Percentiles rank a stretch among this genome's conserved stretches.
Evolutionary conservation across 257 asterid species (phyloP).

Genomic region (Fraxinus quadrangulata): DNA sequence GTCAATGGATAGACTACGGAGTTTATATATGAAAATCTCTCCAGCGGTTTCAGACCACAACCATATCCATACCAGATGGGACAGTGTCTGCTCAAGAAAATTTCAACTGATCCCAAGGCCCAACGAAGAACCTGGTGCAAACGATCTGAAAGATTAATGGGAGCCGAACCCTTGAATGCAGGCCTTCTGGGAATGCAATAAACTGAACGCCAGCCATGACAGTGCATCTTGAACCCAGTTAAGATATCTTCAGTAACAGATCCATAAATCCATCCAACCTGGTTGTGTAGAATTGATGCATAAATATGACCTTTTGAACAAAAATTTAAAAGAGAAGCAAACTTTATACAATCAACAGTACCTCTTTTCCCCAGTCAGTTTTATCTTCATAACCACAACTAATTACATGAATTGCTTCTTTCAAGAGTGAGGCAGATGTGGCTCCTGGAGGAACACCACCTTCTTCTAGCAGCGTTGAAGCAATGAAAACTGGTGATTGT

Average conservation of each 20-base stretch:
- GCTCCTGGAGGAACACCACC: conserved; percentile 89
- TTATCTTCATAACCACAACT: conserved; percentile 97
- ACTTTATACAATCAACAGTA: conserved; percentile 24
- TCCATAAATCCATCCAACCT: conserved; percentile 98
- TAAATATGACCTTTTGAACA: background rate
- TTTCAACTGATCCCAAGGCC: conserved; percentile 97
- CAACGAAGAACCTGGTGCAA: conserved; percentile 96
- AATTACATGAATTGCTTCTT: conserved; percentile 94
- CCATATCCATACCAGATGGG: conserved; percentile 98
- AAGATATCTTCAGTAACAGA: conserved; percentile 96
- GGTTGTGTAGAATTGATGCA: conserved; percentile 19
- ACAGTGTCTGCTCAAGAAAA: conserved; percentile 85
- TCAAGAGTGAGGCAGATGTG: conserved; percentile 83
- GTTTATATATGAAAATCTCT: conserved; percentile 88
- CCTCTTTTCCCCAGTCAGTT: conserved; percentile 99
- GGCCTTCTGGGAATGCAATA: conserved; percentile 84
- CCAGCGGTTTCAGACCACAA: conserved; percentile 91
- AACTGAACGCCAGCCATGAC: conserved; percentile 98
- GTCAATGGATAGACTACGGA: conserved; percentile 91
- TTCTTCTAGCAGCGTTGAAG: conserved; percentile 79
- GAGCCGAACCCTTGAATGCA: conserved; percentile 96
- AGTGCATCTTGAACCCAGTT: conserved; percentile 97
- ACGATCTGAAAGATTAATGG: conserved; percentile 96
- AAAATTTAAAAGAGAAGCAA: background rate
- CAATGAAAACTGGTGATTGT: conserved; percentile 87